Evolutionary conservation across 768 basidiomycete species (phyloP).

Genomic region (Pleurotus tuoliensis): DNA sequence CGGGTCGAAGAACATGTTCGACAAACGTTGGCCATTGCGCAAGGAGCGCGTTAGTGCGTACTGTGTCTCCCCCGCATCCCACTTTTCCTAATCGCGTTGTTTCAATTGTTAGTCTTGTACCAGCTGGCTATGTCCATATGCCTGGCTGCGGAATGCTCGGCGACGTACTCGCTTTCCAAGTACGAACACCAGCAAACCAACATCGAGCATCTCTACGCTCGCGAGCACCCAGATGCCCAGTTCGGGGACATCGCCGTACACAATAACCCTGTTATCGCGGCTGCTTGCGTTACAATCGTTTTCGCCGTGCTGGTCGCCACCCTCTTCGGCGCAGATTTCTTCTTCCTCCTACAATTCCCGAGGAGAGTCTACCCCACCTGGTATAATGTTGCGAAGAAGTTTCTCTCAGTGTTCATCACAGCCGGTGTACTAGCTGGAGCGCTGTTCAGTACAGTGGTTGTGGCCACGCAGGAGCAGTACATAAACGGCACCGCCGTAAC

Average conservation of each 20-base stretch:
- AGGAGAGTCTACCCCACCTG: constrained; percentile 25
- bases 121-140: constrained; percentile 27
- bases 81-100: background rate
- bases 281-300: constrained; percentile 26
- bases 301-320: constrained; percentile 32
- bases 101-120: constrained; percentile 2
- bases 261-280: constrained; percentile 27
- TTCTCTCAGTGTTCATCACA: constrained; percentile 20
- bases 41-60: constrained; percentile 27
- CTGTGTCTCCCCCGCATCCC: background rate
- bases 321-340: constrained; percentile 32
- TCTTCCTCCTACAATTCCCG: constrained; percentile 33
- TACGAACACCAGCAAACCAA: constrained; percentile 26
- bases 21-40: constrained; percentile 26
- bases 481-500: constrained; percentile 21
- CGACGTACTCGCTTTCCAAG: constrained; percentile 32
- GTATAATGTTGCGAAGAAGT: constrained; percentile 21
- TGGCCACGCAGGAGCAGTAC: constrained; percentile 19
- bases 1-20: constrained; percentile 25
- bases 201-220: constrained; percentile 16
- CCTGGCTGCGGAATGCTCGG: constrained; percentile 31
- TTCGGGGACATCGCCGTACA: constrained; percentile 19
- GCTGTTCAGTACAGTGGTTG: constrained; percentile 26
- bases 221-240: constrained; percentile 5
- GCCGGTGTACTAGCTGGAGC: constrained; percentile 24